phyloP scores from a whole-genome alignment of 768 basidiomycete species.

The Phylloporus sp. region DNA sequence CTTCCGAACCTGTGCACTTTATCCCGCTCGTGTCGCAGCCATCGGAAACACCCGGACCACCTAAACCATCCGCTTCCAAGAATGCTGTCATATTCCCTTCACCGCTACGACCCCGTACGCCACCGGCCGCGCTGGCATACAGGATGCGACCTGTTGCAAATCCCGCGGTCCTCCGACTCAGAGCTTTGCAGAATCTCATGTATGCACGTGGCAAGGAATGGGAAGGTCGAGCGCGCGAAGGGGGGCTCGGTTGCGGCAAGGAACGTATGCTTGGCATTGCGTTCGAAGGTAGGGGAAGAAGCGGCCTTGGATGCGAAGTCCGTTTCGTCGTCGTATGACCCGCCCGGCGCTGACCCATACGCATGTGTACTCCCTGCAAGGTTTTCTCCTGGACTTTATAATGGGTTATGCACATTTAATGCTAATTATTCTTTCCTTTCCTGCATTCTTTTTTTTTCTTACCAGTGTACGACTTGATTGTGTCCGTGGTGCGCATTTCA shows the following conservation, averaged over 20 bases:
- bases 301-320: constrained; percentile 42
- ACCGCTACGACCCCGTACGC: constrained; percentile 38
- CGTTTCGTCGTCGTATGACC: constrained; percentile 30
- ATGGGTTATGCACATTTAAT: constrained; percentile 33
- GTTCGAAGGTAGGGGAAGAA: constrained; percentile 57
- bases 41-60: constrained; percentile 26
- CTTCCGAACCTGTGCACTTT: constrained; percentile 33
- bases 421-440: constrained; percentile 18
- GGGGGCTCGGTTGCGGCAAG: constrained; percentile 48
- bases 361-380: constrained; percentile 6
- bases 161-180: constrained; percentile 52
- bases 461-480: constrained; percentile 5
- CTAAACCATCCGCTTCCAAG: constrained; percentile 26
- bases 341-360: neutral
- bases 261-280: constrained; percentile 57
- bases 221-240: constrained; percentile 47
- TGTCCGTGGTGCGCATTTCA: constrained; percentile 2
- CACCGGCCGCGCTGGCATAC: constrained; percentile 31
- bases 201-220: constrained; percentile 39
- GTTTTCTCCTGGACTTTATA: constrained; percentile 21
- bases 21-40: constrained; percentile 37
- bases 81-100: constrained; percentile 39
- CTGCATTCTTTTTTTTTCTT: neutral
- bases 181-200: constrained; percentile 57
- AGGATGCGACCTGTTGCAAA: constrained; percentile 58